Conservation (phyloP, 257 asterid species). For the Solanum virginianum region DNA sequence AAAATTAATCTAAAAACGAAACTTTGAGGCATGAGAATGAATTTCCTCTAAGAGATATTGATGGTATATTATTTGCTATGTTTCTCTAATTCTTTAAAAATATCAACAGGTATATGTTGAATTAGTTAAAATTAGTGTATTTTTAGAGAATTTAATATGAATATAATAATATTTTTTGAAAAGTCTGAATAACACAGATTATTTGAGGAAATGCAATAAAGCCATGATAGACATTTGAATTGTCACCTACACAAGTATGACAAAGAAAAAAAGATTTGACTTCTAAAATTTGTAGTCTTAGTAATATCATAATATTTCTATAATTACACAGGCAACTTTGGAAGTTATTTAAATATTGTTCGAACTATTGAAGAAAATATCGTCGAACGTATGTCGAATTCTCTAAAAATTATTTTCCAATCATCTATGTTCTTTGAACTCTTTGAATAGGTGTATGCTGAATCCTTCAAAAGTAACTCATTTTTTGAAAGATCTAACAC, state of each 20-base stretch:
- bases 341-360: neutral
- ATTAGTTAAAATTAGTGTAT: no score
- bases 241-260: neutral
- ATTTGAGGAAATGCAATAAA: neutral
- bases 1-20: neutral
- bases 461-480: neutral
- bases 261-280: neutral
- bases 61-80: neutral
- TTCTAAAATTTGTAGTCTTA: neutral
- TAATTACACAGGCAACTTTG: neutral
- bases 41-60: neutral
- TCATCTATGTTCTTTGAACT: neutral
- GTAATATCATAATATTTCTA: neutral
- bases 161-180: no score
- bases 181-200: neutral
- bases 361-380: neutral
- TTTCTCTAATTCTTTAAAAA: no score
- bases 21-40: neutral
- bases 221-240: neutral
- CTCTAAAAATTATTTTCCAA: neutral
- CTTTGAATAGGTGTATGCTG: neutral
- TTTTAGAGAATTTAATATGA: no score
- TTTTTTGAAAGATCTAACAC: neutral
- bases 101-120: fast-evolving
- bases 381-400: neutral